Evolutionary conservation across 2,329 filamentous ascomycete genomes (phyloP).

Genomic region (Lasiodiplodia citricola): DNA sequence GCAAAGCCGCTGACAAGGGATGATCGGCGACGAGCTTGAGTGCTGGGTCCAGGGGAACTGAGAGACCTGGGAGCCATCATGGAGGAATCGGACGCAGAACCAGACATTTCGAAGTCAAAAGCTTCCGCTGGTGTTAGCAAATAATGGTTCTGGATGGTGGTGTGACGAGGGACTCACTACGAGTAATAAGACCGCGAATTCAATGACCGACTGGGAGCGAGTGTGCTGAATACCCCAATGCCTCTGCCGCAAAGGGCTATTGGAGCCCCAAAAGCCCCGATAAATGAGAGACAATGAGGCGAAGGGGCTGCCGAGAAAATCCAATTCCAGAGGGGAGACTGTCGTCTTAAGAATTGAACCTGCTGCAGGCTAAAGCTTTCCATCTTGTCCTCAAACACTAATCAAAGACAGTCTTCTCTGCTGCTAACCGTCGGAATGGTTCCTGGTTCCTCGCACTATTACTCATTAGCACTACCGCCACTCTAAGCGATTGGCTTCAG

Average conservation of each 20-base stretch:
- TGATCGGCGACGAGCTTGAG: constrained; percentile 22
- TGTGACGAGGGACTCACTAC: neutral
- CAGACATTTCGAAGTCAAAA: neutral
- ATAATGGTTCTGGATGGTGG: neutral
- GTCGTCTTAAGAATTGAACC: neutral
- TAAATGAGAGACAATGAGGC: neutral
- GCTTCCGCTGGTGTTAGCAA: neutral
- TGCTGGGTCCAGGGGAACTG: neutral
- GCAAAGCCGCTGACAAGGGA: constrained; percentile 28
- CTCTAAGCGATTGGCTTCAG: neutral
- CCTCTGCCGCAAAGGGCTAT: neutral
- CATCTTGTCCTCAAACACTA: neutral
- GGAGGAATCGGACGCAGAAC: constrained; percentile 20
- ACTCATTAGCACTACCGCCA: neutral
- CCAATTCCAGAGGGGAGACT: neutral
- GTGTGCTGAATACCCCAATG: neutral
- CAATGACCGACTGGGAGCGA: neutral
- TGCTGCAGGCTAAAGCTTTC: no score
- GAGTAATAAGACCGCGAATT: neutral
- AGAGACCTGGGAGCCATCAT: constrained; percentile 28
- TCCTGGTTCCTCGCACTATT: neutral
- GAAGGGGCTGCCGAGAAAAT: neutral
- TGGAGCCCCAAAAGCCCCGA: neutral
- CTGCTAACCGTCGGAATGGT: neutral
- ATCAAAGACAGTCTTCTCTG: neutral